Conservation (phyloP, 768 basidiomycete genomes). For the Kwoniella botswanensis region DNA sequence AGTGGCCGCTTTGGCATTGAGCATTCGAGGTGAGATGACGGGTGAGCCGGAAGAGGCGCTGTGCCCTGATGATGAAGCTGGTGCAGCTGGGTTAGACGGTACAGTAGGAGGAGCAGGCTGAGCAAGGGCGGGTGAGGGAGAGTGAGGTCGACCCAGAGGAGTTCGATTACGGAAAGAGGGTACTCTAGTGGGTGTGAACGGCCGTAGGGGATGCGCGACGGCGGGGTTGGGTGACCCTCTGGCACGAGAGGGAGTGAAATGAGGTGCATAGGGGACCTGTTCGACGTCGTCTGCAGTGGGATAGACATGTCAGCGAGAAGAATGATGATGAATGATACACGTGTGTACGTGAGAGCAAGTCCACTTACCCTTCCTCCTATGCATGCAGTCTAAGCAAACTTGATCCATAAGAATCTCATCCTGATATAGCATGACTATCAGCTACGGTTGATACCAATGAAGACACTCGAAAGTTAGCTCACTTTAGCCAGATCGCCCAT, state of each 20-base stretch:
- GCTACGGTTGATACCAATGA: neutral
- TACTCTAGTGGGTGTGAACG: conserved; percentile 60
- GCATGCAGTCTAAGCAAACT: conserved; percentile 91
- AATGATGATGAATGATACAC: neutral
- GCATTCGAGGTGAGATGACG: conserved; percentile 77
- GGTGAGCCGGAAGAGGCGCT: conserved; percentile 64
- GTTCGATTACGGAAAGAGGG: conserved; percentile 55
- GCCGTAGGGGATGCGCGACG: conserved; percentile 72
- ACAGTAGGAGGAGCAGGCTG: conserved; percentile 57
- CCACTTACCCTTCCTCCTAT: conserved; percentile 88
- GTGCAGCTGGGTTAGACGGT: conserved; percentile 16
- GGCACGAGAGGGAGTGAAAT: conserved; percentile 69
- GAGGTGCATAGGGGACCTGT: conserved; percentile 64
- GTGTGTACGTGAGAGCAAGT: neutral
- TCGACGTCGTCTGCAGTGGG: conserved; percentile 48
- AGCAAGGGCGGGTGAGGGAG: conserved; percentile 38
- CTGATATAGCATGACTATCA: conserved; percentile 20
- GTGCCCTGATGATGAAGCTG: conserved; percentile 32
- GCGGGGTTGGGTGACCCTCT: conserved; percentile 64
- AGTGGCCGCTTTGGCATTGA: conserved; percentile 88
- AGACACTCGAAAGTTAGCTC: conserved; percentile 61
- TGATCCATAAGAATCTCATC: conserved; percentile 67
- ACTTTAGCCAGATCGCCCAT: conserved; percentile 63
- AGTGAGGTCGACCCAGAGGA: conserved; percentile 53
- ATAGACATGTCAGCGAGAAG: conserved; percentile 61